Base-by-base conservation (phyloP, 129 eudicot genomes). In the Smallanthus sonchifolius region DNA sequence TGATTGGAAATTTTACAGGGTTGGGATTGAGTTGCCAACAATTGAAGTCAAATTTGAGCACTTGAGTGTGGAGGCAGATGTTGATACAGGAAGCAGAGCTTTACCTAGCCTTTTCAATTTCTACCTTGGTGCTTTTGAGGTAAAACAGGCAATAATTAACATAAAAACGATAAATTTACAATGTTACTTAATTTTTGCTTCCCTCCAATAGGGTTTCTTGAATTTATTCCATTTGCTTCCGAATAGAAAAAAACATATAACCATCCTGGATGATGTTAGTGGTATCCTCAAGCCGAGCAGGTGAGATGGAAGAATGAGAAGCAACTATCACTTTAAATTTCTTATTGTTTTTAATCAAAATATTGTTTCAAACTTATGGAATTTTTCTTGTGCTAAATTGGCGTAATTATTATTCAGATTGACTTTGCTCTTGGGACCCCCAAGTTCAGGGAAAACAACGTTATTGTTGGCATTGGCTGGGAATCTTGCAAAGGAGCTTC, bases 351-450 rank as follows among this genome's bases (percentile, higher is more conserved):
- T 52, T 52, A 5, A 52, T 4, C 7, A 24, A 2, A 54, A 2
- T 2, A 56, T 10, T 24, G 36, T 56, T 6, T 76, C 54, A 40
- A 56, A 47, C n/a, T 48, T 56, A 38, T 19, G 40, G 20, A 15
- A 15, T 37, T 13, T 16, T 45, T 24, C 9, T 75, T 52, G 35
- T 49, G 69, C 14, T 63, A 6, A 55, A 32, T 73, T 70, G 4
- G 30, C 10, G 14, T 48, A 30, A 43, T 10, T 48, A 7, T 71
- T 68, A 38, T 75, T 60, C 71, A 86, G 97, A 44, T 82, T 91
- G 97, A 91, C 95, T n/a, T 79, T 91, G 80, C 92, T 91, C 63
- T 79, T 91, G 81, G 97, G 97, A 72, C 97, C 97, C 34, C 97
- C 97, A 56, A 79, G 88, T 79, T 91, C 97, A 1, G 92, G 97